Conservation (phyloP, 2,329 filamentous ascomycete genomes). For the Calycina marina region DNA sequence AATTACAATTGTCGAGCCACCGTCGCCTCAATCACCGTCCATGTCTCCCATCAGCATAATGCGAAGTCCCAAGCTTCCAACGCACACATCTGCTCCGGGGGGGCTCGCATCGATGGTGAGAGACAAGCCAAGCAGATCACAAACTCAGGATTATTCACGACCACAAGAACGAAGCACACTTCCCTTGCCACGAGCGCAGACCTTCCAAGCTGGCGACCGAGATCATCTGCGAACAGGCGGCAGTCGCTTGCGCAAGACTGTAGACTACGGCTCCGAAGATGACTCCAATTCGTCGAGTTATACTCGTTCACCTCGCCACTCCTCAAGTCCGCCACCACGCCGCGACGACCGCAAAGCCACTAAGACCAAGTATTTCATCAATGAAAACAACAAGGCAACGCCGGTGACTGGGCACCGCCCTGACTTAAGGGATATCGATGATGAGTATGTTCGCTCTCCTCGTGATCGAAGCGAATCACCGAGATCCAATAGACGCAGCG, state of each 20-base stretch:
- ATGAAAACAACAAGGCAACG: constrained; percentile 4
- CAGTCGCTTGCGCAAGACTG: constrained; percentile 13
- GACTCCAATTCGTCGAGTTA: constrained; percentile 10
- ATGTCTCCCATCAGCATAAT: too few relatives aligned
- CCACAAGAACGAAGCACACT: constrained; percentile 7
- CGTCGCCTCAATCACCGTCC: constrained; percentile 13
- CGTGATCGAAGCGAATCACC: constrained; percentile 16
- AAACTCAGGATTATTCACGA: constrained; percentile 18
- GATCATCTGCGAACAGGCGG: constrained; percentile 10
- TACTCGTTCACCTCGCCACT: constrained; percentile 4
- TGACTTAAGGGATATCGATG: constrained; percentile 8
- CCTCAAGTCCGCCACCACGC: constrained; percentile 10
- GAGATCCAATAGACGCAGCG: constrained; percentile 6
- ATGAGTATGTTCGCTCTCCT: constrained; percentile 7
- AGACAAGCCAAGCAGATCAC: constrained; percentile 18
- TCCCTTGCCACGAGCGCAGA: constrained; percentile 18
- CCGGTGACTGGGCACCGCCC: constrained; percentile 9
- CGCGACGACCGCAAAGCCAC: constrained; percentile 2
- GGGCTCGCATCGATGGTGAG: constrained; percentile 7
- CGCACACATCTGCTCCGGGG: constrained; percentile 18
- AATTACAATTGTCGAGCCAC: constrained; percentile 16
- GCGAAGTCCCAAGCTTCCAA: constrained; percentile 18
- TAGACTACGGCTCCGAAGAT: constrained; percentile 10
- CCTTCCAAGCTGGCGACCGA: constrained; percentile 13
- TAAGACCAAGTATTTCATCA: constrained; percentile 4